Conservation (phyloP, 106 monocot genomes). For the Gastrodia elata region DNA sequence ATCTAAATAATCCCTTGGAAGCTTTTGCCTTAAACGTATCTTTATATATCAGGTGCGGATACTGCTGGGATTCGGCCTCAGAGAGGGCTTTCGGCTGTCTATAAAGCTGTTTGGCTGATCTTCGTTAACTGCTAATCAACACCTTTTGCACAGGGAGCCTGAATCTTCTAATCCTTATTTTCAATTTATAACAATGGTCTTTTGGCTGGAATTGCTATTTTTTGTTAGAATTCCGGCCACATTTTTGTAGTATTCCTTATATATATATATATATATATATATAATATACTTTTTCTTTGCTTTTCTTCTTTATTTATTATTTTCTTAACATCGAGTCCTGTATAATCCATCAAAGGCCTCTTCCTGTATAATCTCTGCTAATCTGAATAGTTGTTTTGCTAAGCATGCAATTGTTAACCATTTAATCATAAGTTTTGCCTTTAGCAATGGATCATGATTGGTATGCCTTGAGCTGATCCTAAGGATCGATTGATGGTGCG, state of each 20-base stretch:
- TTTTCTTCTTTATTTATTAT: no score
- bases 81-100: background rate
- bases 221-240: background rate
- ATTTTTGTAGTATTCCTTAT: background rate
- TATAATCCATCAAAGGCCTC: no score
- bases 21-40: background rate
- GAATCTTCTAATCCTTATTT: background rate
- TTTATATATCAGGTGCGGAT: background rate
- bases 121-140: background rate
- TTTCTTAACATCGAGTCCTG: no score
- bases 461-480: no score
- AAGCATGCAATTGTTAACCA: no score
- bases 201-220: constrained; percentile 4
- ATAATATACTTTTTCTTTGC: no score
- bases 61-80: constrained; percentile 1
- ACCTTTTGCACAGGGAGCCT: background rate
- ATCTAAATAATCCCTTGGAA: background rate
- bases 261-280: no score
- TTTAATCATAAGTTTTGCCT: no score
- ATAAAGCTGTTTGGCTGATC: background rate
- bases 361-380: no score
- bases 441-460: no score
- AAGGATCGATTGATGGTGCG: no score
- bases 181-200: background rate
- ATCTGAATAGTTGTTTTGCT: no score